phyloP scores from a whole-genome alignment of 164 flowering plant genomes.

The Vitis rotundifolia region DNA sequence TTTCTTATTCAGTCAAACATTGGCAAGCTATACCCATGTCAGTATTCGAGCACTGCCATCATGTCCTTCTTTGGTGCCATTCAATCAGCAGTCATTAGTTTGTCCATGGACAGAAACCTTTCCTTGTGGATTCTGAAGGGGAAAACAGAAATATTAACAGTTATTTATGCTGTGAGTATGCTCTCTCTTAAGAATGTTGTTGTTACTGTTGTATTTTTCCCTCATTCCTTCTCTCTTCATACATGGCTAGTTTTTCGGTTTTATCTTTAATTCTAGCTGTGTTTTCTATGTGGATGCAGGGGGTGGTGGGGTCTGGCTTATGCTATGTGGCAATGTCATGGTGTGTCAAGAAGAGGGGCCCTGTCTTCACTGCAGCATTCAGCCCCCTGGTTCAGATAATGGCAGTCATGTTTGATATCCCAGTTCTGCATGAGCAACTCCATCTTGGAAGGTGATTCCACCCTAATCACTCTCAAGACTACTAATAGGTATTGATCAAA shows the following conservation, averaged over 20 bases:
- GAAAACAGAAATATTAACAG: conserved; percentile 45
- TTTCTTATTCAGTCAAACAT: conserved; percentile 65
- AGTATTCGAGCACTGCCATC: conserved; percentile 71
- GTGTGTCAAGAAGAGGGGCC: conserved; percentile 86
- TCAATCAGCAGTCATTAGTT: conserved; percentile 54
- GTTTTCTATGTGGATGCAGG: conserved; percentile 18
- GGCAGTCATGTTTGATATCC: conserved; percentile 60
- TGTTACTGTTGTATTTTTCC: neutral
- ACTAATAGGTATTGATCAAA: too few species aligned
- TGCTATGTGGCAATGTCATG: conserved; percentile 77
- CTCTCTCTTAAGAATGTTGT: neutral
- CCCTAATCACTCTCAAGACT: neutral
- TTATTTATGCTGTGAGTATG: conserved; percentile 64
- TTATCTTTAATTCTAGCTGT: neutral
- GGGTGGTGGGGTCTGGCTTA: conserved; percentile 76
- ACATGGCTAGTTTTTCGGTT: neutral
- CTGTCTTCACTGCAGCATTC: conserved; percentile 87
- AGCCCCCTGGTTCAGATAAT: conserved; percentile 77
- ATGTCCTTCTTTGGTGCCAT: conserved; percentile 62
- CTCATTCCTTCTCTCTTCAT: neutral
- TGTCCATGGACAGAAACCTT: conserved; percentile 32
- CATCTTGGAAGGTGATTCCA: conserved; percentile 58
- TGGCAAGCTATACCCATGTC: conserved; percentile 54
- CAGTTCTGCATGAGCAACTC: conserved; percentile 55
- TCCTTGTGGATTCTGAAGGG: conserved; percentile 65